Base-by-base conservation (phyloP, 2,329 filamentous ascomycete species). In the Gyromitra esculenta region DNA sequence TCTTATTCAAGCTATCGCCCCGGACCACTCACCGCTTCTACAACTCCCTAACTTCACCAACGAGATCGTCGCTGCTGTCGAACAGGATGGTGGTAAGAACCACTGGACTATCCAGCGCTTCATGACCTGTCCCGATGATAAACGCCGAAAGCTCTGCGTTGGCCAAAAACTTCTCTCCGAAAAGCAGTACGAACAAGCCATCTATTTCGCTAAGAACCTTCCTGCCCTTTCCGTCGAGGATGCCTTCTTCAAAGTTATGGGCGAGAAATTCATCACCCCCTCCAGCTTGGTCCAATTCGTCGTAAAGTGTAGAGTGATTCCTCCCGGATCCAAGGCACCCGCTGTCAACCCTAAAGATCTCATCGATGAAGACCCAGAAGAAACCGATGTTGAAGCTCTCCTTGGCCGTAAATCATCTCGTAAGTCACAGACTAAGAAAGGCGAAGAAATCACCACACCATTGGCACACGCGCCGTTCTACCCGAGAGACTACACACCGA, bases 221-320 rank as follows among this genome's bases (percentile, higher is more conserved):
- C 96, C 96, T 0, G 89, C 90, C 79, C 87, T 99, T 71, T 89
- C 92, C 74, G 90, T 99, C 9, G 93, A 93, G 82, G 96, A 94
- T 85, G 93, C 94, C 6, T 99, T 97, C 85, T 99, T 99, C 89
- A 99, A 99, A 87, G 96, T 99, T 59, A 91, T 93, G 67, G 96
- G 96, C 82, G 96, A 99, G 85, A 92, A 92, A 80, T 92, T 91
- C 83, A 93, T 99, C 82, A 97, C 95, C 41, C 94, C 96, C 5
- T 93, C 92, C 75, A 97, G 94, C 73, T 88, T 99, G 48, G 95
- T 98, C 25, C 95, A 94, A 78, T 91, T 99, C 39, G 93, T 99
- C 66, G 90, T 99, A 83, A 99, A 99, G 86, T 94, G 92, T 41
- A 93, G 96, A 72, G 92, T 98, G 82, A 90, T 98, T 62, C 96